These are phyloP conservation scores for Metschnikowia vanudenii DNA, from an alignment of 805 yeast genomes.

Conservation along the genomic window DNA sequence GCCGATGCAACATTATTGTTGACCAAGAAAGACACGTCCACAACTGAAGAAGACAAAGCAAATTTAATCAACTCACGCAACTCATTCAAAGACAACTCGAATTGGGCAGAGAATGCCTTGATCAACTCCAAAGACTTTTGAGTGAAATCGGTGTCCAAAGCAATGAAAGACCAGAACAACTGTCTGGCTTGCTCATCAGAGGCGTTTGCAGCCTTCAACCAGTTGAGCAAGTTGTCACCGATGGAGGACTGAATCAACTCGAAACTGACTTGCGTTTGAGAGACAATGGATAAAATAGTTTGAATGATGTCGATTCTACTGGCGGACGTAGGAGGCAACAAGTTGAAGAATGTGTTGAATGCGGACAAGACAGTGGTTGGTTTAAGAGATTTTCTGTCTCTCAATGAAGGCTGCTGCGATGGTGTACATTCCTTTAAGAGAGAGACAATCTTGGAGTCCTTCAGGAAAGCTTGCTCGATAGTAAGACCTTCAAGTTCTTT, in stretches of 20 bases:
- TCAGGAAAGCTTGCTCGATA: constrained; percentile 24
- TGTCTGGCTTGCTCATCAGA: constrained; percentile 28
- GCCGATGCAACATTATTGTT: constrained; percentile 41
- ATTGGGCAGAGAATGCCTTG: constrained; percentile 32
- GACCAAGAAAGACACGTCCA: constrained; percentile 43
- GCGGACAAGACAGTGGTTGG: constrained; percentile 41
- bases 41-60: constrained; percentile 35
- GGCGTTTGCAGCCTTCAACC: constrained; percentile 36
- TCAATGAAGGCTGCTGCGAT: constrained; percentile 36
- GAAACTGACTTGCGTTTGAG: constrained; percentile 31
- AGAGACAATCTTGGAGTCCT: constrained; percentile 27
- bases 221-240: constrained; percentile 35
- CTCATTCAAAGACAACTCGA: constrained; percentile 25
- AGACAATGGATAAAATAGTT: constrained; percentile 32
- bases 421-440: constrained; percentile 35
- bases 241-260: constrained; percentile 34
- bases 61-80: constrained; percentile 34
- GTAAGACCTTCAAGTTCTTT: constrained; percentile 28
- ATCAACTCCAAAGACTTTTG: constrained; percentile 34
- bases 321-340: constrained; percentile 33
- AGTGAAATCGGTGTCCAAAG: constrained; percentile 33
- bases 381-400: constrained; percentile 45
- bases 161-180: constrained; percentile 39
- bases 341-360: constrained; percentile 42
- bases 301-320: constrained; percentile 32